Conservation (phyloP, 495 filamentous ascomycete genomes). For the Letharia columbiana region DNA sequence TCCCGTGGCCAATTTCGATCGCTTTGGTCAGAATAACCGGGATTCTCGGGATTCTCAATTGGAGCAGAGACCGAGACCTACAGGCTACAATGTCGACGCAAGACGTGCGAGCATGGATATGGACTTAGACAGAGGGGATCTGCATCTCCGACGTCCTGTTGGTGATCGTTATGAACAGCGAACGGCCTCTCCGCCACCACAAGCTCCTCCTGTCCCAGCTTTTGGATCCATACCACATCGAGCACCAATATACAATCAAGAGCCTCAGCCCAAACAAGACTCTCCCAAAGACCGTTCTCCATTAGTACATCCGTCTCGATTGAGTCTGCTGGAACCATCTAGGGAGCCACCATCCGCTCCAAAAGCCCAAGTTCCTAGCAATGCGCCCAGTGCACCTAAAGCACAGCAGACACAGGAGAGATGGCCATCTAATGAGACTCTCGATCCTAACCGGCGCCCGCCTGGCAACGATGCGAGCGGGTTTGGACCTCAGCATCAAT, state of each 20-base stretch:
- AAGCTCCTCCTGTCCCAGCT: conserved; percentile 71
- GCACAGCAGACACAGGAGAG: conserved; percentile 33
- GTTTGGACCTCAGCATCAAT: conserved; percentile 8
- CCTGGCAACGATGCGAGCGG: conserved; percentile 4
- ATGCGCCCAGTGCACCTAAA: conserved; percentile 44
- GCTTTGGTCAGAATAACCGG: conserved; percentile 15
- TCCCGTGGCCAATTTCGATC: conserved; percentile 16
- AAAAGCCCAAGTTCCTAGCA: conserved; percentile 33
- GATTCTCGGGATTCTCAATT: conserved; percentile 21
- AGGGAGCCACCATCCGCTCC: conserved; percentile 37
- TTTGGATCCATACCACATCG: conserved; percentile 55
- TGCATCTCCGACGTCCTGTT: conserved; percentile 37
- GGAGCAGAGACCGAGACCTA: conserved; percentile 37
- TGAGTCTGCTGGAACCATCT: conserved; percentile 20
- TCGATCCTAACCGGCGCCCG: conserved; percentile 4
- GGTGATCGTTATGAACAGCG: conserved; percentile 29
- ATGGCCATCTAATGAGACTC: conserved; percentile 7
- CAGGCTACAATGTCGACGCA: conserved; percentile 24
- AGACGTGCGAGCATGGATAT: conserved; percentile 26
- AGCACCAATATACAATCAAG: conserved; percentile 29
- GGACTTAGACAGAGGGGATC: conserved; percentile 29
- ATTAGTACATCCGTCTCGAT: conserved; percentile 16
- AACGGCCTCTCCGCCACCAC: conserved; percentile 56
- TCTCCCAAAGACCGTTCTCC: conserved; percentile 11
- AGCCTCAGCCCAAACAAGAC: conserved; percentile 19